phyloP scores from a whole-genome alignment of 768 basidiomycete genomes.

The Amanita thiersii region DNA sequence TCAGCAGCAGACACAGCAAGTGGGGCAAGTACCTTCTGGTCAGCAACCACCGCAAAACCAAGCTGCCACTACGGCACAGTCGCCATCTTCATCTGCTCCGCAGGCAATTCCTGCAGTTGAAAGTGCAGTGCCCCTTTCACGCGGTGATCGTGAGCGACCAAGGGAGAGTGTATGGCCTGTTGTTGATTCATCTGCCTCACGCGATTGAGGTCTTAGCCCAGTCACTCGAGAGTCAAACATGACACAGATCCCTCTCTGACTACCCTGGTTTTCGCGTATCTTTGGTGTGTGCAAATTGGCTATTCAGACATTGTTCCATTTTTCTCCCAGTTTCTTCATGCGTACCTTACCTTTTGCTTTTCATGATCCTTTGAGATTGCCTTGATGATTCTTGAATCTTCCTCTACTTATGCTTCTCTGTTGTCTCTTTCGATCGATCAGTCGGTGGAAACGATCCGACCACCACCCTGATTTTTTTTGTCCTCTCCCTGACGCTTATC shows the following conservation, averaged over 20 bases:
- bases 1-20: neutral
- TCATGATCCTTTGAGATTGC: neutral
- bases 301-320: neutral
- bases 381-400: neutral
- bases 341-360: neutral
- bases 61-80: neutral
- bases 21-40: neutral
- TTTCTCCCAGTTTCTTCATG: conserved; percentile 2
- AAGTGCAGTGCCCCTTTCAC: conserved; percentile 16
- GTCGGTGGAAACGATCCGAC: neutral
- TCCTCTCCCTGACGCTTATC: too few relatives aligned
- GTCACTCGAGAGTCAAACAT: too few relatives aligned
- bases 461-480: neutral
- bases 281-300: neutral
- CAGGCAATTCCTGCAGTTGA: conserved; percentile 9
- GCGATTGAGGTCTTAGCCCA: conserved; percentile 17
- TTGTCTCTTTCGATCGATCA: neutral
- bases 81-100: conserved; percentile 3
- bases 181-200: conserved; percentile 16
- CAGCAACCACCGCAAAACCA: conserved; percentile 7
- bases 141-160: conserved; percentile 17
- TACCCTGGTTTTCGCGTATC: neutral
- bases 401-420: neutral
- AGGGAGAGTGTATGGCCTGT: conserved; percentile 24
- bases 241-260: too few relatives aligned